Percentiles rank a stretch among this genome's conserved stretches.
Evolutionary conservation across 1,284 basidiomycete species (phyloP).

Genomic region (Ustilago loliicola): DNA sequence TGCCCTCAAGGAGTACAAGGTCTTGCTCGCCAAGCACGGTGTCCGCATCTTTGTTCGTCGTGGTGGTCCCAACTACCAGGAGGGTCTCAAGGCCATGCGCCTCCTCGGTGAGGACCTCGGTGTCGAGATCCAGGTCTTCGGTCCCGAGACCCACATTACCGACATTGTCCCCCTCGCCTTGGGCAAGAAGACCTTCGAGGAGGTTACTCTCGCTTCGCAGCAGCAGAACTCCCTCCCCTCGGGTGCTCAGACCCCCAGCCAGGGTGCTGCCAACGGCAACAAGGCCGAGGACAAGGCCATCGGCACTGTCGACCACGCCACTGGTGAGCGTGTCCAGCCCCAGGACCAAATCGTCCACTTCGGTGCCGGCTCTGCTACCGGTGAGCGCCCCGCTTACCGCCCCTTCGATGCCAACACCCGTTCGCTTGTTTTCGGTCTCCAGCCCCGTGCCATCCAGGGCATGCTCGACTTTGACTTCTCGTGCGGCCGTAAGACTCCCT

Average conservation of each 20-base stretch:
- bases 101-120: conserved; percentile 96
- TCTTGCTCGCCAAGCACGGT: conserved; percentile 61
- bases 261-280: conserved; percentile 45
- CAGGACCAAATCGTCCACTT: conserved; percentile 90
- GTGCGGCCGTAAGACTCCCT: conserved; percentile 91
- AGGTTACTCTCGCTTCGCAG: conserved; percentile 71
- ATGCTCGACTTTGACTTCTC: conserved; percentile 99
- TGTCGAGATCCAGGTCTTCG: conserved; percentile 94
- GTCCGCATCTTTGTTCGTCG: conserved; percentile 84
- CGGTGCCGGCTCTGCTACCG: conserved; percentile 71
- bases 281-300: conserved; percentile 72
- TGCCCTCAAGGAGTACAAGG: conserved; percentile 92
- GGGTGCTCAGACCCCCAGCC: conserved; percentile 53
- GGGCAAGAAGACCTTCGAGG: conserved; percentile 75
- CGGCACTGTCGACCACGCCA: conserved; percentile 79
- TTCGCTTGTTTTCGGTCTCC: conserved; percentile 96
- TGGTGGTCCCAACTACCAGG: conserved; percentile 99
- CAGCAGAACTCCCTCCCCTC: conserved; percentile 70
- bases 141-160: conserved; percentile 98
- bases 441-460: conserved; percentile 98
- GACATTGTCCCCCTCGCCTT: conserved; percentile 97
- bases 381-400: conserved; percentile 61
- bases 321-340: conserved; percentile 84
- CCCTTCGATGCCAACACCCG: conserved; percentile 86
- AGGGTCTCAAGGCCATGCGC: conserved; percentile 98